Percentiles rank a stretch among this genome's conserved stretches.
Evolutionary conservation across 1,284 basidiomycete species (phyloP).

Genomic region (Chondrostereum purpureum): DNA sequence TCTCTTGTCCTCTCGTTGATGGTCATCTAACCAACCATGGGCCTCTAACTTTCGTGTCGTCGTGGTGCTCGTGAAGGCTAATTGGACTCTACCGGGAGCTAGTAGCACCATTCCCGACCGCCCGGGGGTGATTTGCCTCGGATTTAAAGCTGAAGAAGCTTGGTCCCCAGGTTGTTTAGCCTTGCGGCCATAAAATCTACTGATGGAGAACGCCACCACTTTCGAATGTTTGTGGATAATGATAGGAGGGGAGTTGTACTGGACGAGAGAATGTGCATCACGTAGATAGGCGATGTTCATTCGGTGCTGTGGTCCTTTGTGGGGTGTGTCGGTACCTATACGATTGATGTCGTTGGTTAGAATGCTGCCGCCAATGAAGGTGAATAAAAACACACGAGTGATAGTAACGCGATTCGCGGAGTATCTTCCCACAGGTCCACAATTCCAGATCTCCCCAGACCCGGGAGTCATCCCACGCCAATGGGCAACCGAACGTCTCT

Average conservation of each 20-base stretch:
- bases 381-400: constrained; percentile 33
- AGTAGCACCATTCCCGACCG: constrained; percentile 48
- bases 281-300: constrained; percentile 53
- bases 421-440: constrained; percentile 58
- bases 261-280: constrained; percentile 36
- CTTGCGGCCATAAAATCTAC: constrained; percentile 43
- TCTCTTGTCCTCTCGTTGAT: background rate
- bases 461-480: constrained; percentile 41
- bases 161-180: constrained; percentile 1
- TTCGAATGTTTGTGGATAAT: constrained; percentile 76
- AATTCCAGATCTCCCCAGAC: constrained; percentile 62
- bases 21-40: constrained; percentile 57
- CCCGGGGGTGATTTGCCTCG: constrained; percentile 18
- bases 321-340: constrained; percentile 35
- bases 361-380: background rate
- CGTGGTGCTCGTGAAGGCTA: constrained; percentile 71
- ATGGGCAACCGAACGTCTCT: constrained; percentile 7
- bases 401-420: constrained; percentile 48
- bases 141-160: constrained; percentile 13
- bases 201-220: constrained; percentile 68
- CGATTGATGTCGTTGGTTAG: constrained; percentile 5
- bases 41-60: constrained; percentile 63
- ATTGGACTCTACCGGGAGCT: constrained; percentile 65
- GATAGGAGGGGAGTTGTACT: constrained; percentile 48
- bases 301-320: constrained; percentile 60